phyloP scores from a whole-genome alignment of 768 basidiomycete species.

The Butyriboletus loyo region DNA sequence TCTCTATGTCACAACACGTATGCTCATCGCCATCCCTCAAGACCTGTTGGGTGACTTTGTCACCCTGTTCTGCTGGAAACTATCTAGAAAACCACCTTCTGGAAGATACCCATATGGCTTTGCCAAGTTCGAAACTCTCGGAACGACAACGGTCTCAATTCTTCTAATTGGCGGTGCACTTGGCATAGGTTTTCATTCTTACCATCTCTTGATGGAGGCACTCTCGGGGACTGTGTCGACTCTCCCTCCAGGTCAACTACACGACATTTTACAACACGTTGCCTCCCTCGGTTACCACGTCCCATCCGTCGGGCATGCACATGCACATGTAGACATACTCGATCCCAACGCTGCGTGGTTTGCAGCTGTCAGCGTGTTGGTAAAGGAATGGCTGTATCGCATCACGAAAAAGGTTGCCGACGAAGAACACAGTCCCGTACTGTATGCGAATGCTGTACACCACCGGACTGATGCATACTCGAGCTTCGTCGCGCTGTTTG shows the following conservation, averaged over 20 bases:
- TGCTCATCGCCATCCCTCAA: slow-evolving; percentile 26
- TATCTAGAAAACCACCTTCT: slow-evolving; percentile 80
- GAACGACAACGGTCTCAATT: slow-evolving; percentile 86
- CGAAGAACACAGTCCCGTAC: slow-evolving; percentile 85
- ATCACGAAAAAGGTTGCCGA: slow-evolving; percentile 87
- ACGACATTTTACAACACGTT: slow-evolving; percentile 58
- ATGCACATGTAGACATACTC: slow-evolving; percentile 53
- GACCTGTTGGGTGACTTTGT: slow-evolving; percentile 90
- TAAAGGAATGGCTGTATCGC: slow-evolving; percentile 93
- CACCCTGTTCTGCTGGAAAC: slow-evolving; percentile 83
- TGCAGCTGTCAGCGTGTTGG: slow-evolving; percentile 71
- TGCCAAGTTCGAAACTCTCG: slow-evolving; percentile 93
- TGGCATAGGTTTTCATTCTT: slow-evolving; percentile 89
- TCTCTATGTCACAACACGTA: neutral
- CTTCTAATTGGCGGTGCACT: slow-evolving; percentile 82
- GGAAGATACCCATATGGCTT: slow-evolving; percentile 82
- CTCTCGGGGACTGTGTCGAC: slow-evolving; percentile 64
- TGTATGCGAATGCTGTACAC: slow-evolving; percentile 95
- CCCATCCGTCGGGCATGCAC: slow-evolving; percentile 51
- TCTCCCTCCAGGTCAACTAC: slow-evolving; percentile 60
- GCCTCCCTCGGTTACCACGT: slow-evolving; percentile 54
- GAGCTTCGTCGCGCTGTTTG: slow-evolving; percentile 84
- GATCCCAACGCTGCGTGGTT: slow-evolving; percentile 99
- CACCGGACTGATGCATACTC: slow-evolving; percentile 98
- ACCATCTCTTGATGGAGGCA: slow-evolving; percentile 73